Evolutionary conservation across 495 filamentous ascomycete genomes (phyloP).

Genomic region (Recurvomyces mirabilis): DNA sequence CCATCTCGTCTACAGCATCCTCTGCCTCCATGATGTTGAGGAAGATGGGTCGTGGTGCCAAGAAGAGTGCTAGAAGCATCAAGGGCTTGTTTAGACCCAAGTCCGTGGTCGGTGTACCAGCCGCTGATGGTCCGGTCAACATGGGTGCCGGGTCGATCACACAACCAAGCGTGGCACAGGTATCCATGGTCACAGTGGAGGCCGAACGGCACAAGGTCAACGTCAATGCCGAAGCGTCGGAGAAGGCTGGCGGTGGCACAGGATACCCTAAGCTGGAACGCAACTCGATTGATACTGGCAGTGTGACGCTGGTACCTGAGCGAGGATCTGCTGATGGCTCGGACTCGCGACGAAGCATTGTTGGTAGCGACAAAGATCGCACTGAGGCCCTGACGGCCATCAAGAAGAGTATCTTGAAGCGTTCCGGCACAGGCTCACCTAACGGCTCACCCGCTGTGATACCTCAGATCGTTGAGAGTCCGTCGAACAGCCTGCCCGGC

Average conservation of each 20-base stretch:
- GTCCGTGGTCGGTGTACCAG: conserved; percentile 67
- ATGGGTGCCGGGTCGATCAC: conserved; percentile 18
- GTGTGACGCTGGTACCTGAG: conserved; percentile 24
- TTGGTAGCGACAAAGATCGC: conserved; percentile 81
- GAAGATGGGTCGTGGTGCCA: conserved; percentile 98
- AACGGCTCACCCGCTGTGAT: conserved; percentile 37
- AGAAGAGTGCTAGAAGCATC: conserved; percentile 77
- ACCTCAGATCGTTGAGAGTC: conserved; percentile 61
- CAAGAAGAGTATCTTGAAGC: conserved; percentile 89
- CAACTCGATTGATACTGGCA: conserved; percentile 57
- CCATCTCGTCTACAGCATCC: conserved; percentile 93
- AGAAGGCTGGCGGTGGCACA: conserved; percentile 62
- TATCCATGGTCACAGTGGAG: conserved; percentile 93
- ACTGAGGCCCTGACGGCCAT: conserved; percentile 83
- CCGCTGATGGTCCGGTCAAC: conserved; percentile 48
- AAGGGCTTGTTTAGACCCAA: conserved; percentile 94
- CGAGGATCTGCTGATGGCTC: conserved; percentile 41
- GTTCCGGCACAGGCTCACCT: conserved; percentile 51
- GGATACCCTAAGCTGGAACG: conserved; percentile 80
- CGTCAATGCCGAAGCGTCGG: conserved; percentile 59
- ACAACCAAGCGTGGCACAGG: conserved; percentile 62
- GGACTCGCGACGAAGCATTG: conserved; percentile 69
- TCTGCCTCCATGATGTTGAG: conserved; percentile 98
- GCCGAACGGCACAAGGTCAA: conserved; percentile 76
- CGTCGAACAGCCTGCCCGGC: conserved; percentile 68